phyloP scores from a whole-genome alignment of 352 stramenopile species.

The Phytophthora vignae region DNA sequence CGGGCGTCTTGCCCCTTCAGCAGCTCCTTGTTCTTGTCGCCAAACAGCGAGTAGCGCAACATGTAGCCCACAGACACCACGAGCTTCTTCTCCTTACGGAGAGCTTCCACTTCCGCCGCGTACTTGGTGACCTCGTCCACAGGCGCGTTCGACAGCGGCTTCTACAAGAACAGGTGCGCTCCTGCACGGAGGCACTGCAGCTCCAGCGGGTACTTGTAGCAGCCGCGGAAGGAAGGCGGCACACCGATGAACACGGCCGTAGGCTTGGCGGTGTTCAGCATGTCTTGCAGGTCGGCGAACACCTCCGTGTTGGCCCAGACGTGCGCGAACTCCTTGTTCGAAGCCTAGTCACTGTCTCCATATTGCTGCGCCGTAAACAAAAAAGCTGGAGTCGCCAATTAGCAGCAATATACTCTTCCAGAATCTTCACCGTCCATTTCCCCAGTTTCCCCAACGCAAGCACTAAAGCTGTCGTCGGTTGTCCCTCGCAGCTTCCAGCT shows the following conservation, averaged over 20 bases:
- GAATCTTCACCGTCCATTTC: not conserved
- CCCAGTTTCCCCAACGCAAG: not conserved
- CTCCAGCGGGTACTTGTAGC: slow-evolving; percentile 49
- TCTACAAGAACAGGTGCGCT: slow-evolving; percentile 47
- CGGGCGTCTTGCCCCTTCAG: slow-evolving; percentile 38
- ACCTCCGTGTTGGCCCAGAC: slow-evolving; percentile 39
- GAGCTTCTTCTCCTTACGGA: slow-evolving; percentile 38
- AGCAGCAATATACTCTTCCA: slow-evolving; percentile 5
- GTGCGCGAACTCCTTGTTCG: slow-evolving; percentile 33
- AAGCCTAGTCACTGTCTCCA: not conserved
- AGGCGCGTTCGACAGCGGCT: slow-evolving; percentile 42
- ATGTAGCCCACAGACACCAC: slow-evolving; percentile 50
- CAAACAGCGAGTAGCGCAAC: slow-evolving; percentile 47
- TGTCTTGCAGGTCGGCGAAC: slow-evolving; percentile 38
- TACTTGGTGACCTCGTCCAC: slow-evolving; percentile 42
- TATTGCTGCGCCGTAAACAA: slow-evolving; percentile 1
- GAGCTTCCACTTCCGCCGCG: slow-evolving; percentile 35
- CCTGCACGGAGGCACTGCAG: slow-evolving; percentile 39
- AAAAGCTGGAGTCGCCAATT: slow-evolving; percentile 8
- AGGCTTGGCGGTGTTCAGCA: slow-evolving; percentile 40
- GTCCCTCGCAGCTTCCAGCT: not conserved
- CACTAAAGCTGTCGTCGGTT: slow-evolving; percentile 2
- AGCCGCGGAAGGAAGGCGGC: slow-evolving; percentile 47
- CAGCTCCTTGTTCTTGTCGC: slow-evolving; percentile 42
- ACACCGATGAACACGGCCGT: slow-evolving; percentile 47